These are phyloP conservation scores for Hysterium pulicare DNA, from an alignment of 2,329 filamentous ascomycete species.

Conservation along the genomic window DNA sequence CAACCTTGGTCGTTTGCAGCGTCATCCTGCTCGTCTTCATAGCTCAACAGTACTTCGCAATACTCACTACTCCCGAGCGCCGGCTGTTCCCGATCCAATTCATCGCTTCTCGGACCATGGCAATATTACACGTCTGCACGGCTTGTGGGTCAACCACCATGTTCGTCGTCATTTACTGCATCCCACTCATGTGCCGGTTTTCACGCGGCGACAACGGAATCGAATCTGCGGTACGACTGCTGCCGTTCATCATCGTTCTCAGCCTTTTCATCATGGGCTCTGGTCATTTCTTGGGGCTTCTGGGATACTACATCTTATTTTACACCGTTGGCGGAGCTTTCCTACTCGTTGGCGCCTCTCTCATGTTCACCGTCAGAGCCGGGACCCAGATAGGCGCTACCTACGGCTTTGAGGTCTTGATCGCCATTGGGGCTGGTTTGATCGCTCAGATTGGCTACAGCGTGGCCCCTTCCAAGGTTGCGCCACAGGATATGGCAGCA, in stretches of 20 bases:
- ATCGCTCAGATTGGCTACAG: slow-evolving; percentile 3
- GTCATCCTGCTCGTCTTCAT: slow-evolving; percentile 41
- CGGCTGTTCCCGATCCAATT: slow-evolving; percentile 52
- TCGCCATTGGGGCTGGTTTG: slow-evolving; percentile 7
- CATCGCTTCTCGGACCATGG: slow-evolving; percentile 33
- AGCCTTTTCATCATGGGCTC: neutral
- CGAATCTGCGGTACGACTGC: slow-evolving; percentile 5
- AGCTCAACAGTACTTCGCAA: slow-evolving; percentile 43
- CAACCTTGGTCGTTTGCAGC: slow-evolving; percentile 45
- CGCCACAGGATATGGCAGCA: neutral
- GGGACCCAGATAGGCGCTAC: neutral
- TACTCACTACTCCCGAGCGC: slow-evolving; percentile 44
- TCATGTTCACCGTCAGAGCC: slow-evolving; percentile 2
- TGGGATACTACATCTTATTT: neutral
- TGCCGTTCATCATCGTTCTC: slow-evolving; percentile 3
- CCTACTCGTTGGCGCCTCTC: slow-evolving; percentile 3
- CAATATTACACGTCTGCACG: slow-evolving; percentile 42
- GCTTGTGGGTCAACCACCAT: slow-evolving; percentile 11
- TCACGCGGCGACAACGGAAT: neutral
- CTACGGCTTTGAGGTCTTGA: slow-evolving; percentile 7
- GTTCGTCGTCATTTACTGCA: slow-evolving; percentile 33
- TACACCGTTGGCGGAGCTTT: slow-evolving; percentile 5
- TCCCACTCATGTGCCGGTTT: slow-evolving; percentile 22
- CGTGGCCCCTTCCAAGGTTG: slow-evolving; percentile 3
- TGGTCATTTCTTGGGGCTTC: neutral